Base-by-base conservation (phyloP, 257 asterid genomes). In the Coffea eugenioides region DNA sequence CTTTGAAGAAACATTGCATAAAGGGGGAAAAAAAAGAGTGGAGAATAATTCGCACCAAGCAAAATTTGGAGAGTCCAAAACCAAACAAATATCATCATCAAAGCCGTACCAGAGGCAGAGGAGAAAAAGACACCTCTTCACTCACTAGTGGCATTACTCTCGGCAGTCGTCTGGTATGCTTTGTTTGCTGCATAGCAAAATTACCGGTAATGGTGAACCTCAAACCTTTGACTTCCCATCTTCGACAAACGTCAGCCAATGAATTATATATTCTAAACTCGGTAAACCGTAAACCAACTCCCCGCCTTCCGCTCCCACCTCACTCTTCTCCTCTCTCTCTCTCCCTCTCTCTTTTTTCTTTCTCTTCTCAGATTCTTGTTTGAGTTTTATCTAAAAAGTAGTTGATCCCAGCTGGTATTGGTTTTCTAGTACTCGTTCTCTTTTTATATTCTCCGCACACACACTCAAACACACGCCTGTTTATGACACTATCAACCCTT, bases 171-270 rank as follows among this genome's bases (percentile, higher is more conserved):
- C 18, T 10, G 3, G 18, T 0, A 14, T 39, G 43, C 43, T 39
- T 39, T 4, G 43, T 39, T 39, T 39, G 4, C 2, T 23, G 6
- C 13, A 11, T 45, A 41, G 41, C 79, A 61, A 43, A 75, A 62
- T 72, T 59, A 62, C 36, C 34, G 68, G 79, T 66, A 49, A 27
- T 64, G 78, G 75, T 49, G 69, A 69, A 69, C 59, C 80, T 52
- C 20, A 74, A 11, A 64, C 71, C 72, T 71, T 78, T 78, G 86
- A 79, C 86, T 79, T 83, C 43, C 9, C 43, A 74, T 59, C 68
- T 16, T n/a, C 67, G 51, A 34, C 56, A 36, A 83, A 80, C 83
- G 73, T 72, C 83, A 71, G 70, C 84, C 81, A 76, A 59, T 23
- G 70, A 76, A 48, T 8, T 25, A 8, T 25, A 66, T 76, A 48